A percentile compares a stretch with the other conserved stretches of the same genome.
Conservation (phyloP, 169 alveolate genomes). For the Condylostoma magnum region DNA sequence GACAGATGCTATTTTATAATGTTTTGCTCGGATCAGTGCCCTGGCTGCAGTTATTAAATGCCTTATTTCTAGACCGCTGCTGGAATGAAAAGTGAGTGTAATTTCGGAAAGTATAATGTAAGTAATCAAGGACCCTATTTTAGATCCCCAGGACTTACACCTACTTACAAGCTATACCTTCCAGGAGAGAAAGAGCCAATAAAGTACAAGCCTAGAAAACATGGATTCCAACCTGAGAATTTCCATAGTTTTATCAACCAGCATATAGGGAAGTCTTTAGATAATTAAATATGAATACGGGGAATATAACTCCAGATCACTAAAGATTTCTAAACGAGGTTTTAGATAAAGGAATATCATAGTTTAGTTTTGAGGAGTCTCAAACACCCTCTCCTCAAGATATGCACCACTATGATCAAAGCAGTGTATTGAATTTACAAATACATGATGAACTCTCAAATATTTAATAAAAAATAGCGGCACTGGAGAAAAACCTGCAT, state of each 20-base stretch:
- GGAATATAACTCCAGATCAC: too few species aligned
- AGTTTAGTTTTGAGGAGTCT: too few species aligned
- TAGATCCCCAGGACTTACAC: constrained; percentile 18
- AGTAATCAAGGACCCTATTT: constrained; percentile 5
- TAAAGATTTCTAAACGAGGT: too few species aligned
- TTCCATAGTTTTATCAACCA: constrained; percentile 1
- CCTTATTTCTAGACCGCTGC: constrained; percentile 16
- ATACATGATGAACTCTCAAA: too few species aligned
- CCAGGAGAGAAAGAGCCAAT: constrained; percentile 21
- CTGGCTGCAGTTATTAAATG: constrained; percentile 12
- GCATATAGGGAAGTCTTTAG: too few species aligned
- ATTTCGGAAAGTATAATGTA: background rate
- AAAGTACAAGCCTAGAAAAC: background rate
- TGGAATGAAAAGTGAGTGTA: background rate
- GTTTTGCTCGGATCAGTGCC: constrained; percentile 29
- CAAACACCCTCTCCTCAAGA: too few species aligned
- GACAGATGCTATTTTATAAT: constrained; percentile 22
- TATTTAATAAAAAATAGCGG: too few species aligned
- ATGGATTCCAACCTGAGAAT: constrained; percentile 13
- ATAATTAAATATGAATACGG: too few species aligned
- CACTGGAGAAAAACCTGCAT: too few species aligned
- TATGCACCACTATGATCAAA: too few species aligned
- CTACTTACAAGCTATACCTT: background rate
- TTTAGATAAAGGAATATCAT: too few species aligned
- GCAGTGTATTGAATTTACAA: too few species aligned